phyloP scores from a whole-genome alignment of 371 early-diverging fungal species.

The Rhizomucor miehei region DNA sequence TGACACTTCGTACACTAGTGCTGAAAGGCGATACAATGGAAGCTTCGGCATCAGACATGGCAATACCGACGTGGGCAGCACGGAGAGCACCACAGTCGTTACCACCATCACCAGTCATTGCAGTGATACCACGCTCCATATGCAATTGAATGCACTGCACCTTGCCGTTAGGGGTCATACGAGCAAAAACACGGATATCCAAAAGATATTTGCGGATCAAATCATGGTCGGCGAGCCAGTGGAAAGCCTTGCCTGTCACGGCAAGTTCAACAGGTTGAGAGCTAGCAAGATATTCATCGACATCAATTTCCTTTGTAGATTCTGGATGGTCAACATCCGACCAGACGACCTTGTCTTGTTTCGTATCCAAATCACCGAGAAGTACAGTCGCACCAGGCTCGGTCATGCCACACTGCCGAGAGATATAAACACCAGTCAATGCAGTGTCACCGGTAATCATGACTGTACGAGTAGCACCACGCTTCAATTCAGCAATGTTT shows the following conservation, averaged over 20 bases:
- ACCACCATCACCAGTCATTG: constrained; percentile 96
- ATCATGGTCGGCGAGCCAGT: constrained; percentile 37
- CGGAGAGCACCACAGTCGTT: constrained; percentile 95
- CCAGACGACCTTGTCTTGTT: constrained; percentile 40
- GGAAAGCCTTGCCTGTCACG: constrained; percentile 72
- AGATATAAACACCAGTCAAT: constrained; percentile 86
- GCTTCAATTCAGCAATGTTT: constrained; percentile 71
- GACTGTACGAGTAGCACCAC: constrained; percentile 72
- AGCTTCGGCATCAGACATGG: constrained; percentile 84
- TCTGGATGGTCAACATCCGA: constrained; percentile 51
- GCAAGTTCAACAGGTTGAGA: constrained; percentile 59
- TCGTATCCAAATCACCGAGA: constrained; percentile 48
- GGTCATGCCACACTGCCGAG: constrained; percentile 76
- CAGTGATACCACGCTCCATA: constrained; percentile 74
- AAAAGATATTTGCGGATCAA: constrained; percentile 49
- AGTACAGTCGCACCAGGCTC: constrained; percentile 33
- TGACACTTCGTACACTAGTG: constrained; percentile 62
- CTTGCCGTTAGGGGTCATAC: constrained; percentile 79
- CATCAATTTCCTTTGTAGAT: constrained; percentile 29
- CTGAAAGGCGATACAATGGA: constrained; percentile 87
- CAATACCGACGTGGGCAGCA: constrained; percentile 89
- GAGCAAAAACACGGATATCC: constrained; percentile 69
- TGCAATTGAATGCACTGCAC: constrained; percentile 71
- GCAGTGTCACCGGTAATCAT: constrained; percentile 97
- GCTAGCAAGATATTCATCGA: constrained; percentile 29